Base-by-base conservation (phyloP, 2,329 filamentous ascomycete genomes). In the Arthrobotrys megalospora region DNA sequence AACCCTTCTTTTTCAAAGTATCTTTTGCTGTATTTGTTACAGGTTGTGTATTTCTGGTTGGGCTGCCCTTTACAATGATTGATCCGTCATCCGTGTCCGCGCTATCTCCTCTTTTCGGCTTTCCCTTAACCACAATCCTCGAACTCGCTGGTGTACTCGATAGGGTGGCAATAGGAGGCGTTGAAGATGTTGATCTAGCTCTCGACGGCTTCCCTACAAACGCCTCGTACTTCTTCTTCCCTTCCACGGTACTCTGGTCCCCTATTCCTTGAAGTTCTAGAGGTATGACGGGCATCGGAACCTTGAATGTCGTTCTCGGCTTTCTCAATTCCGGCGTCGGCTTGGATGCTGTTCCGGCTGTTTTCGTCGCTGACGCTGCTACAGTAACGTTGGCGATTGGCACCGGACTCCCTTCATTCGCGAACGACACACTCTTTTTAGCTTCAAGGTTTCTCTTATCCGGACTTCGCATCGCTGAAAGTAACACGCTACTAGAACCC, bases 381-480 rank as follows among this genome's bases (percentile, higher is more conserved):
- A 41, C 34, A 14, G n/a, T 50, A 24, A 24, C 45, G 16, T 38
- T 64, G 12, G 41, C 14, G 7, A 4, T 32, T 38, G 41, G 48
- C 2, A 34, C 55, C n/a, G 65, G 65, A 28, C 55, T 76, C 36
- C 71, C 72, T 76, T 76, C 72, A 69, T 69, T 76, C 48, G 72
- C 72, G 36, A 76, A 76, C 38, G 72, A 76, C 16, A 76, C 72
- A 43, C 65, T 58, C 65, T 76, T 76, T 58, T 76, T 76, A 69
- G 72, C 65, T 47, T 76, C 72, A 58, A 76, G 36, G 14, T 32
- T 65, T 19, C 21, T 70, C 65, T 66, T 76, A 0, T 76, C 72
- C 19, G 72, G 72, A 16, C 64, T 67, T 32, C 72, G 72, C 72
- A 76, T 50, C 14, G 72, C 72, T 53, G 72, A 76, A 65, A 55